A percentile compares a stretch with the other conserved stretches of the same genome.
phyloP scores from a whole-genome alignment of 192 early-diverging fungal species.

The Backusella macrospora region DNA sequence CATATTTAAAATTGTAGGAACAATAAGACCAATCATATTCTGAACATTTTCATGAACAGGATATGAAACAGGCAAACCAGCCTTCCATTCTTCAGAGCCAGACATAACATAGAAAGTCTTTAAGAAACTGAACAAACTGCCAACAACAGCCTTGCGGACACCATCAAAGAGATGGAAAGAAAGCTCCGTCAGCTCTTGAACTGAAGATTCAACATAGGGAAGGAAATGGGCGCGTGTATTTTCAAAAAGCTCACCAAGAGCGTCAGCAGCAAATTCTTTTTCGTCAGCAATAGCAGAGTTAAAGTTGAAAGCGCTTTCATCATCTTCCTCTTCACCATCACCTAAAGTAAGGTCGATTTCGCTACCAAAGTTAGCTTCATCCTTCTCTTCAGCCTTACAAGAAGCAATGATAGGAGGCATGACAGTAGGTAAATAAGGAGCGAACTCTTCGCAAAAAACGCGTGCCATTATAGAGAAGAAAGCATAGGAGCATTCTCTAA shows the following conservation, averaged over 20 bases:
- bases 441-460: constrained; percentile 83
- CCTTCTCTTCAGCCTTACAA: constrained; percentile 76
- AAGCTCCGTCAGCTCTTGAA: constrained; percentile 68
- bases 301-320: constrained; percentile 63
- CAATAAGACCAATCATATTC: constrained; percentile 65
- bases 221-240: constrained; percentile 74
- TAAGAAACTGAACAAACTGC: constrained; percentile 75
- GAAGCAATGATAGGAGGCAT: constrained; percentile 83
- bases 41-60: constrained; percentile 77
- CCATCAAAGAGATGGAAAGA: constrained; percentile 80
- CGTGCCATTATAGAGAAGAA: constrained; percentile 85
- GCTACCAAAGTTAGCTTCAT: constrained; percentile 37
- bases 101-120: constrained; percentile 78
- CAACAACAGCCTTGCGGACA: constrained; percentile 77
- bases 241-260: constrained; percentile 85
- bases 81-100: constrained; percentile 66
- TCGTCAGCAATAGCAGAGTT: constrained; percentile 87
- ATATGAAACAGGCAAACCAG: constrained; percentile 73
- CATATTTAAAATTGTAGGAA: constrained; percentile 71
- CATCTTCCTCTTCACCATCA: constrained; percentile 50
- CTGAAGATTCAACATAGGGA: constrained; percentile 78
- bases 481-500: constrained; percentile 85
- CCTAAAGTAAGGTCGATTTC: constrained; percentile 48
- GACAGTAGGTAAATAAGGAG: constrained; percentile 70
- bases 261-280: constrained; percentile 91